Base-by-base conservation (phyloP, 305 asterid species). In the Solanum aculeatissimum region DNA sequence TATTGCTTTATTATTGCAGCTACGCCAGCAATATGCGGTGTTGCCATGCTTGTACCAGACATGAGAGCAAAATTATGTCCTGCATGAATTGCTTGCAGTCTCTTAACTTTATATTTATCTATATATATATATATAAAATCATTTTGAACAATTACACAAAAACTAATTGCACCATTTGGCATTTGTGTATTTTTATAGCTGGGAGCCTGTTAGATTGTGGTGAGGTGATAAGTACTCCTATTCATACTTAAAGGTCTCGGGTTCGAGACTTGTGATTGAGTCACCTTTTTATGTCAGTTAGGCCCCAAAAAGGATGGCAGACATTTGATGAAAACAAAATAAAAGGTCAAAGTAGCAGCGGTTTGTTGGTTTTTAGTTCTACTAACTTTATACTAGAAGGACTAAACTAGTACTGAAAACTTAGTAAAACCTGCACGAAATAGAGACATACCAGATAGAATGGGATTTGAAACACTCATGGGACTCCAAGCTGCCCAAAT, bases 401-500 rank as follows among this genome's bases (percentile, higher is more conserved):
- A n/a, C 18, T 40, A 70, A 70, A 66, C 14, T 66, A 66, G 45
- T 16, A 15, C 8, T 16, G 12, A 29, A 15, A 7, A 62, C 4
- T 25, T 25, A 25, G 38, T 27, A 62, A 62, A 43, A 45, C 25
- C 8, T 3, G 11, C 13, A 29, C 2, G 45, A 77, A 38, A 69
- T 42, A 69, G 32, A 38, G 45, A 51, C 65, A 7, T 91, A 95
- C 99, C 99, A 18, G 93, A 87, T 40, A 93, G 89, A 60, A 93
- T 86, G 63, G 97, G 95, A 89, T 92, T 89, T 60, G 25, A 81
- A 84, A 86, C 91, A 87, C 99, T 96, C 94, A 91, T 89, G 89
- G 99, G 98, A 85, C 98, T 96, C 99, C 98, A 96, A 54, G 98
- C 98, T 54, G 95, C 98, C 98, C 98, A 96, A 65, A 96, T 95